phyloP scores from a whole-genome alignment of 1,284 basidiomycete species.

The Fomes fomentarius region DNA sequence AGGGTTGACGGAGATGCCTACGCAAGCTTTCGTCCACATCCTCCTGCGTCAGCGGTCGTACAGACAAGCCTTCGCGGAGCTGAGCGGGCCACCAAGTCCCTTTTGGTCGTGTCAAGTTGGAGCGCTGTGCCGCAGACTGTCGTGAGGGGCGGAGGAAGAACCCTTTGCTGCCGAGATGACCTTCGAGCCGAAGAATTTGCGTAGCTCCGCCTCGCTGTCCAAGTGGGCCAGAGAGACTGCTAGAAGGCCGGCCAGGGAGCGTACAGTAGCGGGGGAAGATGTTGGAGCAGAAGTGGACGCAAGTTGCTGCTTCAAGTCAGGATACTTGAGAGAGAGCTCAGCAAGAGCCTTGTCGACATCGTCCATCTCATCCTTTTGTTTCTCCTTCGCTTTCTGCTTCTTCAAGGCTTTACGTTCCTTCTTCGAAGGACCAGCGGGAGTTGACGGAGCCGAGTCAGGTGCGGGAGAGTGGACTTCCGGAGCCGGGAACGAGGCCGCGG shows the following conservation, averaged over 20 bases:
- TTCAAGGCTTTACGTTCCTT: slow-evolving; percentile 50
- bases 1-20: slow-evolving; percentile 45
- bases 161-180: slow-evolving; percentile 71
- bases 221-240: slow-evolving; percentile 79
- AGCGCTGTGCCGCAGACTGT: slow-evolving; percentile 44
- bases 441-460: too few species aligned
- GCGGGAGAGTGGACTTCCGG: slow-evolving; percentile 25
- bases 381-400: slow-evolving; percentile 62
- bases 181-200: slow-evolving; percentile 90
- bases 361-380: slow-evolving; percentile 63
- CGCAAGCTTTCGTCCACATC: slow-evolving; percentile 53
- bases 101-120: slow-evolving; percentile 66
- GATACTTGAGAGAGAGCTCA: slow-evolving; percentile 79
- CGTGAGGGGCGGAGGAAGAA: slow-evolving; percentile 28
- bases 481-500: slow-evolving; percentile 15
- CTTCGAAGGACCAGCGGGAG: slow-evolving; percentile 31
- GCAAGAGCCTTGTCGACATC: slow-evolving; percentile 84
- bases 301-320: slow-evolving; percentile 49
- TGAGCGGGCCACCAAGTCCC: slow-evolving; percentile 64
- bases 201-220: slow-evolving; percentile 87
- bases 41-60: slow-evolving; percentile 56
- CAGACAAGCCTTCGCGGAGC: slow-evolving; percentile 70
- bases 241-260: slow-evolving; percentile 58
- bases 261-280: slow-evolving; percentile 28
- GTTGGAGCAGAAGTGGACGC: slow-evolving; percentile 16